A percentile compares a stretch with the other conserved stretches of the same genome.
phyloP scores from a whole-genome alignment of 208 protist genomes.

The Histomonas meleagridis region DNA sequence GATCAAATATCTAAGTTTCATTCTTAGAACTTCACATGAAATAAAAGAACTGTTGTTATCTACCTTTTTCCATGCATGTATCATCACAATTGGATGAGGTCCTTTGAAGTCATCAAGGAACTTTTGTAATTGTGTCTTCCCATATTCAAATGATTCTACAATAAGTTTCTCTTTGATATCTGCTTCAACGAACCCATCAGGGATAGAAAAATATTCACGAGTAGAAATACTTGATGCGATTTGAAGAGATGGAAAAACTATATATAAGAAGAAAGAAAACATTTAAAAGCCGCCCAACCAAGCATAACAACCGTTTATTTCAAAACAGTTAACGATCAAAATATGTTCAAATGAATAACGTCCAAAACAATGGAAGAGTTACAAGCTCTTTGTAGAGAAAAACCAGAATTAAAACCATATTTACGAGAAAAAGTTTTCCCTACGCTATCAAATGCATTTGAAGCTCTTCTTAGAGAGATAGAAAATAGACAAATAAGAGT shows the following conservation, averaged over 20 bases:
- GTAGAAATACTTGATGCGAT: no score
- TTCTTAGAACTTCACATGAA: not conserved
- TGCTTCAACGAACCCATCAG: not conserved
- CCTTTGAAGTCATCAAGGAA: not conserved
- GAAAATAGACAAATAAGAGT: not conserved
- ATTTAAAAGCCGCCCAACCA: no score
- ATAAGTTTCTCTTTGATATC: not conserved
- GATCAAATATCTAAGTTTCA: not conserved
- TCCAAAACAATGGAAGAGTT: not conserved
- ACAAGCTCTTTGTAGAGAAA: not conserved
- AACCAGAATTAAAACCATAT: not conserved
- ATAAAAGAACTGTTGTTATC: not conserved
- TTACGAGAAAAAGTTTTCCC: constrained; percentile 7
- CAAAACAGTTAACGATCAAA: no score
- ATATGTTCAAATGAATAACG: no score
- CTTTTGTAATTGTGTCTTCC: not conserved
- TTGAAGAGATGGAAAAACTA: no score
- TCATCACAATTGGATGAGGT: not conserved
- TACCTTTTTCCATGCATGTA: not conserved
- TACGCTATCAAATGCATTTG: not conserved
- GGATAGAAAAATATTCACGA: constrained; percentile 22
- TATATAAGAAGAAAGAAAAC: no score
- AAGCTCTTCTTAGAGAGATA: not conserved
- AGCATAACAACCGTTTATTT: no score
- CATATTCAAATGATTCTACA: not conserved